phyloP scores from a whole-genome alignment of 1,284 basidiomycete species.

The Heterobasidion occidentale region DNA sequence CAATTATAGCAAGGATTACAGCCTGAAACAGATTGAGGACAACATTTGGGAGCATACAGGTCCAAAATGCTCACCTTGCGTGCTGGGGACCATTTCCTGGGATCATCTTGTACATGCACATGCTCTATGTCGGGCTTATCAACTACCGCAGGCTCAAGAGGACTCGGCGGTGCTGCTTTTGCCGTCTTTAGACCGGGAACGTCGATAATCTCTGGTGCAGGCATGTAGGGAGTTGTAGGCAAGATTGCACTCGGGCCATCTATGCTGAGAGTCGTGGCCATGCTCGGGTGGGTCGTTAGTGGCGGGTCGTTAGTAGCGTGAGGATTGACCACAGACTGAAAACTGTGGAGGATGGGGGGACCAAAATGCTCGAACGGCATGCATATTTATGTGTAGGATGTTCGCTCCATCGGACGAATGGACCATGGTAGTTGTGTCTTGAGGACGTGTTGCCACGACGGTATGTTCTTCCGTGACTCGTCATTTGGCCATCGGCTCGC shows the following conservation, averaged over 20 bases:
- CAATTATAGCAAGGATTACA: neutral
- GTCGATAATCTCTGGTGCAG: neutral
- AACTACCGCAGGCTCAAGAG: neutral
- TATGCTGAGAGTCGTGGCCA: neutral
- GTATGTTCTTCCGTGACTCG: neutral
- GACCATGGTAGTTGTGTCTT: neutral
- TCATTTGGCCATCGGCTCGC: neutral
- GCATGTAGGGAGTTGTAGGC: neutral
- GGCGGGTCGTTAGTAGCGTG: neutral
- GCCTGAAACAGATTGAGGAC: neutral
- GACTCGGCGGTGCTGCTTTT: neutral
- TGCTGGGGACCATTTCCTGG: neutral
- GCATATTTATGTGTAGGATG: neutral
- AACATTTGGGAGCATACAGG: neutral
- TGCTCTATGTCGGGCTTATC: neutral
- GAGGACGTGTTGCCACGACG: neutral
- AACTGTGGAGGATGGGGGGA: neutral
- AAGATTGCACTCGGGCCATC: neutral
- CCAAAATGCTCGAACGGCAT: neutral
- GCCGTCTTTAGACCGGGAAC: neutral
- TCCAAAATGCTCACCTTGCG: neutral
- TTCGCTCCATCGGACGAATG: neutral
- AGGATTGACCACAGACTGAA: neutral
- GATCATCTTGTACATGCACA: neutral
- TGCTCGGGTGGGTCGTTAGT: neutral